These are phyloP conservation scores for Alternaria incomplexa DNA, from an alignment of 2,329 filamentous ascomycete species.

Conservation along the genomic window DNA sequence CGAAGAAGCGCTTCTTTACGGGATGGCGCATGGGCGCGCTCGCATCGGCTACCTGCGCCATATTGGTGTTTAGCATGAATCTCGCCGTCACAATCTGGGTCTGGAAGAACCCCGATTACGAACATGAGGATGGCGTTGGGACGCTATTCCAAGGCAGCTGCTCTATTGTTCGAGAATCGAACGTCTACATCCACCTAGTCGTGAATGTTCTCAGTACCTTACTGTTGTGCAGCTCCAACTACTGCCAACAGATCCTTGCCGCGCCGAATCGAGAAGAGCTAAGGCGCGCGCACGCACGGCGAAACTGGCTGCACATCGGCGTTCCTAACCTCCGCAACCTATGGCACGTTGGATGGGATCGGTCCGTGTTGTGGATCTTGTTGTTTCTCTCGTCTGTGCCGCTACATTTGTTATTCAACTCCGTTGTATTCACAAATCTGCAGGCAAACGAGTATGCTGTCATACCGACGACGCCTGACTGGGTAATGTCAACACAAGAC, in stretches of 20 bases:
- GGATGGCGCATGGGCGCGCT: background rate
- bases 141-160: background rate
- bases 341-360: background rate
- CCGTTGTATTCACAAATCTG: slow-evolving; percentile 19
- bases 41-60: background rate
- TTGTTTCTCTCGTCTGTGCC: slow-evolving; percentile 19
- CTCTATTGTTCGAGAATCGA: background rate
- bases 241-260: slow-evolving; percentile 34
- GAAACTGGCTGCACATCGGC: slow-evolving; percentile 51
- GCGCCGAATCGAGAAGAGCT: slow-evolving; percentile 31
- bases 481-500: slow-evolving; percentile 6
- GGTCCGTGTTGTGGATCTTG: slow-evolving; percentile 9
- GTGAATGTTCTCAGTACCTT: slow-evolving; percentile 55
- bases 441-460: slow-evolving; percentile 25
- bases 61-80: background rate
- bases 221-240: slow-evolving; percentile 31
- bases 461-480: slow-evolving; percentile 12
- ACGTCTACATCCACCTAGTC: slow-evolving; percentile 49
- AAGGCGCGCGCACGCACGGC: slow-evolving; percentile 27
- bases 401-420: slow-evolving; percentile 29
- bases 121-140: background rate
- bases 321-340: slow-evolving; percentile 41
- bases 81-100: background rate
- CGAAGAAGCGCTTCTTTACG: background rate
- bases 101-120: background rate